Evolutionary conservation across 2,329 filamentous ascomycete genomes (phyloP).

Genomic region (Pleurostoma richardsiae): DNA sequence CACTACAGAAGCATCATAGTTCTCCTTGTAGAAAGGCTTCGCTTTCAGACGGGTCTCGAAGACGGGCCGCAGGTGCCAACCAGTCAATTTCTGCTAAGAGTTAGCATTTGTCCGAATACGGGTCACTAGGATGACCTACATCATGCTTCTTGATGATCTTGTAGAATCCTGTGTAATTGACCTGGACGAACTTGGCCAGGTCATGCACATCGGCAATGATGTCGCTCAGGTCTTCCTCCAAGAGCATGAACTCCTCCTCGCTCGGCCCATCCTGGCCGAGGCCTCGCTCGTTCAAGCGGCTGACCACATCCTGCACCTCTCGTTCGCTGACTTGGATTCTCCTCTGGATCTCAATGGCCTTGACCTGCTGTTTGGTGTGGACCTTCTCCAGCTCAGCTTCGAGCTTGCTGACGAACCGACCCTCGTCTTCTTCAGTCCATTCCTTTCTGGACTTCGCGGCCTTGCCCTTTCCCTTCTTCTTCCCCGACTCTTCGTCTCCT

Average conservation of each 20-base stretch:
- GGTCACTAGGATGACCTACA: conserved; percentile 44
- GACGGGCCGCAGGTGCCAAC: conserved; percentile 90
- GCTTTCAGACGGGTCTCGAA: conserved; percentile 92
- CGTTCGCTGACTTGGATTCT: conserved; percentile 83
- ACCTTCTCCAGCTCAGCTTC: conserved; percentile 96
- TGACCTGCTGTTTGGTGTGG: conserved; percentile 94
- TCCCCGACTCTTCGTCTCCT: conserved; percentile 20
- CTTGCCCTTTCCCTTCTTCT: conserved; percentile 31
- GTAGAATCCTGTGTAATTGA: conserved; percentile 98
- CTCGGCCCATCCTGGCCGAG: conserved; percentile 56
- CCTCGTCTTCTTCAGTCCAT: conserved; percentile 92
- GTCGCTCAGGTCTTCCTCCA: conserved; percentile 93
- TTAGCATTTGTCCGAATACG: background rate
- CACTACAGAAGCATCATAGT: conserved; percentile 94
- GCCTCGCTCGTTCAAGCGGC: conserved; percentile 61
- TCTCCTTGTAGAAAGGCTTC: conserved; percentile 98
- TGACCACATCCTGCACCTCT: conserved; percentile 85
- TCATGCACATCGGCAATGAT: conserved; percentile 99
- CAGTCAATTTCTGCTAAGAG: conserved; percentile 72
- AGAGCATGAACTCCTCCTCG: conserved; percentile 89
- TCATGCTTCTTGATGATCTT: conserved; percentile 99
- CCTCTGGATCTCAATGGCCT: conserved; percentile 90
- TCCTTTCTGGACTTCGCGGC: conserved; percentile 43
- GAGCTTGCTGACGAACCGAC: conserved; percentile 77
- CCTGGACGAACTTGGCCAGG: conserved; percentile 92